These are phyloP conservation scores for Neostapfia colusana DNA, from an alignment of 176 grass and related monocot genomes.

Conservation along the genomic window DNA sequence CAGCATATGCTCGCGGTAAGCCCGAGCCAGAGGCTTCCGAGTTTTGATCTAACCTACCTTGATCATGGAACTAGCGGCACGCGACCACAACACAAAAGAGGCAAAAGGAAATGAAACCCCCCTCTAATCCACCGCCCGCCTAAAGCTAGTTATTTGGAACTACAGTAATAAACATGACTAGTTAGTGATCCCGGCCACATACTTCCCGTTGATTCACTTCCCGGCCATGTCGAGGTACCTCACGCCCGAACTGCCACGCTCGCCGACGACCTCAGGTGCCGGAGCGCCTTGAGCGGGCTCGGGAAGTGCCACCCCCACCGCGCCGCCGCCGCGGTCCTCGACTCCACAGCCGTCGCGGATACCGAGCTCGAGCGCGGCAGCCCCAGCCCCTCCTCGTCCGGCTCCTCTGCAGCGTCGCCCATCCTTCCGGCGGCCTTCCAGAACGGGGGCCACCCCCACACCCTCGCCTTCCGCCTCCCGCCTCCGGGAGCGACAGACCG, in stretches of 20 bases:
- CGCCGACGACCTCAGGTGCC: slow-evolving; percentile 59
- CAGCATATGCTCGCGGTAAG: slow-evolving; percentile 31
- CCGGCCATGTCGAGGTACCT: not conserved
- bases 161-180: not conserved
- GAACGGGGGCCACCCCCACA: slow-evolving; percentile 47
- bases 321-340: slow-evolving; percentile 42
- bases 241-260: slow-evolving; percentile 37
- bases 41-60: slow-evolving; percentile 30
- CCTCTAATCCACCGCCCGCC: slow-evolving; percentile 30
- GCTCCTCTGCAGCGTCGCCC: not conserved
- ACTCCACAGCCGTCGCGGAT: slow-evolving; percentile 47
- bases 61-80: slow-evolving; percentile 42
- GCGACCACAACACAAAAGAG: slow-evolving; percentile 49
- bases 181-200: slow-evolving; percentile 15
- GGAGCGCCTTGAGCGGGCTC: slow-evolving; percentile 71
- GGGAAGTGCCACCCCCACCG: slow-evolving; percentile 70
- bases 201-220: not conserved
- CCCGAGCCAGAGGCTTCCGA: slow-evolving; percentile 39
- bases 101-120: not conserved
- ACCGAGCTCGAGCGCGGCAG: slow-evolving; percentile 72
- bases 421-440: slow-evolving; percentile 31
- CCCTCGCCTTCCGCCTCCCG: slow-evolving; percentile 34
- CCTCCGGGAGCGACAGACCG: slow-evolving; percentile 31
- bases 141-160: not conserved
- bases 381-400: slow-evolving; percentile 32